Evolutionary conservation across 2,329 filamentous ascomycete species (phyloP).

Genomic region (Aureobasidium lini): DNA sequence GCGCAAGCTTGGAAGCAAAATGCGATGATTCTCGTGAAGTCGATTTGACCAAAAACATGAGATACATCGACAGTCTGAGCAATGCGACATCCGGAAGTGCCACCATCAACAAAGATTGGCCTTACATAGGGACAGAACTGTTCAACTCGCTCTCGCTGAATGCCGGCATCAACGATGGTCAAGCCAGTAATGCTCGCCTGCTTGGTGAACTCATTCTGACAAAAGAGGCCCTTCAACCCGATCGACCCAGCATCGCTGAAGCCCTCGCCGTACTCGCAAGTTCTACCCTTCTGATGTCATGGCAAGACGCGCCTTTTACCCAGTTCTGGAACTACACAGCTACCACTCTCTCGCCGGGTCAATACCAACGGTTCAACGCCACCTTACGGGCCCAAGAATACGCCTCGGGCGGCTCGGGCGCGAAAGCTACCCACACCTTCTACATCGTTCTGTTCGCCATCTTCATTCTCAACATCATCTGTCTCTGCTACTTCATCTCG

Average conservation of each 20-base stretch:
- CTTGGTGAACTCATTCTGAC: slow-evolving; percentile 38
- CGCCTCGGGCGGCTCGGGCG: slow-evolving; percentile 51
- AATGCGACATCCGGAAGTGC: slow-evolving; percentile 49
- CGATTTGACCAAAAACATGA: slow-evolving; percentile 28
- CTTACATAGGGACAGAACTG: slow-evolving; percentile 37
- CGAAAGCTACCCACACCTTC: slow-evolving; percentile 52
- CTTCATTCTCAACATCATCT: slow-evolving; percentile 60
- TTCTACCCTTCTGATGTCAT: slow-evolving; percentile 56
- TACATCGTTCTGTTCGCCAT: slow-evolving; percentile 58
- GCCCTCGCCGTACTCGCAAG: slow-evolving; percentile 63
- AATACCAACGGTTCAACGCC: slow-evolving; percentile 56
- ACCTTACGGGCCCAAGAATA: slow-evolving; percentile 60
- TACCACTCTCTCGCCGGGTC: slow-evolving; percentile 35
- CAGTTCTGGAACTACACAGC: slow-evolving; percentile 33
- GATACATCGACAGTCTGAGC: slow-evolving; percentile 45
- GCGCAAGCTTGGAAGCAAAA: slow-evolving; percentile 51
- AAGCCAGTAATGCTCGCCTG: slow-evolving; percentile 37
- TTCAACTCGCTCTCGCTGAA: slow-evolving; percentile 36
- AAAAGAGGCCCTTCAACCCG: slow-evolving; percentile 36
- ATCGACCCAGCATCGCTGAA: slow-evolving; percentile 63
- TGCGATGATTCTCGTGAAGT: slow-evolving; percentile 52
- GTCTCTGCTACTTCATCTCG: slow-evolving; percentile 55
- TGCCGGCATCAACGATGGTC: slow-evolving; percentile 35
- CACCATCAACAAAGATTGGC: slow-evolving; percentile 34
- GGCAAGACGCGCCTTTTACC: slow-evolving; percentile 53